Conservation (phyloP, 2,329 filamentous ascomycete species). For the Cryphonectria radicalis region DNA sequence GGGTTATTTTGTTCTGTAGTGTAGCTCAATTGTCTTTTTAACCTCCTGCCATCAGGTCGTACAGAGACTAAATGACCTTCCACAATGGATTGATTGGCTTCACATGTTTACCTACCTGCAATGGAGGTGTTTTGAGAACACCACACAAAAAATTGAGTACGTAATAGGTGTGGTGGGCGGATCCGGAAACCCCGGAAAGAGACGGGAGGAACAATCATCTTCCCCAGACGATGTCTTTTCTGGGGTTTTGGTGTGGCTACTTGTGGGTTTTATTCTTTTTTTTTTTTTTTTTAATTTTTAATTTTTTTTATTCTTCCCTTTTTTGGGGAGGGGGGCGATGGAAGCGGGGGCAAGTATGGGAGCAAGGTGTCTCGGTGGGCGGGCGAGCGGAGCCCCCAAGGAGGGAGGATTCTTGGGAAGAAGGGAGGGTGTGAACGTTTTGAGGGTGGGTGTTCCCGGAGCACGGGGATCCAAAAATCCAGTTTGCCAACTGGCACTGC, state of each 20-base stretch:
- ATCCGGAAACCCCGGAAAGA: constrained; percentile 15
- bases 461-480: not conserved
- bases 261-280: not conserved
- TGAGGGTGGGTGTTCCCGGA: not conserved
- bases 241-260: not conserved
- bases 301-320: not conserved
- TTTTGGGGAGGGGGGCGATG: not conserved
- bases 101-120: too few relatives aligned
- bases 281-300: not conserved
- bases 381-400: constrained; percentile 9
- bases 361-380: not conserved
- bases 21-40: not conserved
- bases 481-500: not conserved
- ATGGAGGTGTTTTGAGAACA: too few relatives aligned
- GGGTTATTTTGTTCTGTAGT: not conserved
- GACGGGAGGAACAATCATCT: constrained; percentile 14
- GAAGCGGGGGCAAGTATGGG: not conserved
- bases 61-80: too few relatives aligned
- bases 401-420: not conserved
- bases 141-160: not conserved
- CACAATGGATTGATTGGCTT: too few relatives aligned
- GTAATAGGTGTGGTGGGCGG: not conserved
- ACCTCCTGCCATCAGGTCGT: not conserved
- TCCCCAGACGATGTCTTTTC: constrained; percentile 13
- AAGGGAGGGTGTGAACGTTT: not conserved